Conservation (phyloP, 2,329 filamentous ascomycete genomes). For the Hypomyces rosellus region DNA sequence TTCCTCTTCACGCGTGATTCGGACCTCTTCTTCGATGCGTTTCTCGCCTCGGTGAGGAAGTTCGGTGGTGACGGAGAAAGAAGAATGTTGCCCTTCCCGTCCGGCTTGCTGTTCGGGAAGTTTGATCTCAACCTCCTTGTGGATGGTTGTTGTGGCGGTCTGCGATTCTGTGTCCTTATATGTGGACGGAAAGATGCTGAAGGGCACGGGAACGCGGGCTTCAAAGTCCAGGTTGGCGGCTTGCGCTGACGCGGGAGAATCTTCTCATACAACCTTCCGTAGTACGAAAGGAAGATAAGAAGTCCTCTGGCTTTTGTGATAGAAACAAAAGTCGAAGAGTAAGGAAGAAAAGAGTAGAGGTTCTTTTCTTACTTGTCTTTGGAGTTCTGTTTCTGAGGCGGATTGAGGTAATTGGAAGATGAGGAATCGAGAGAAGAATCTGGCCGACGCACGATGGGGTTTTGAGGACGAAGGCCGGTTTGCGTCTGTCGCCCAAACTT, state of each 20-base stretch:
- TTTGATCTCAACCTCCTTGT: constrained; percentile 86
- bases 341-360: constrained; percentile 29
- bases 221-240: constrained; percentile 99
- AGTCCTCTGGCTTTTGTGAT: constrained; percentile 59
- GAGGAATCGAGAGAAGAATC: constrained; percentile 19
- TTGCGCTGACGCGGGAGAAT: constrained; percentile 61
- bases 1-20: constrained; percentile 72
- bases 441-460: constrained; percentile 30
- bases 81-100: constrained; percentile 95
- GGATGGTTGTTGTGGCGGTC: constrained; percentile 49
- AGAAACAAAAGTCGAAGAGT: constrained; percentile 46
- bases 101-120: constrained; percentile 69
- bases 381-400: constrained; percentile 22
- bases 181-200: constrained; percentile 99
- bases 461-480: constrained; percentile 34
- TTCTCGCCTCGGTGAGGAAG: constrained; percentile 54
- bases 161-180: constrained; percentile 60
- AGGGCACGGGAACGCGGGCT: constrained; percentile 97
- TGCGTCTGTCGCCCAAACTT: constrained; percentile 5
- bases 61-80: constrained; percentile 56
- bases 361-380: constrained; percentile 30
- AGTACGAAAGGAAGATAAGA: constrained; percentile 64
- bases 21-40: constrained; percentile 76
- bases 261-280: constrained; percentile 60
- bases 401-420: constrained; percentile 34